Evolutionary conservation across 2,329 filamentous ascomycete genomes (phyloP).

Genomic region (Cladophialophora psammophila): DNA sequence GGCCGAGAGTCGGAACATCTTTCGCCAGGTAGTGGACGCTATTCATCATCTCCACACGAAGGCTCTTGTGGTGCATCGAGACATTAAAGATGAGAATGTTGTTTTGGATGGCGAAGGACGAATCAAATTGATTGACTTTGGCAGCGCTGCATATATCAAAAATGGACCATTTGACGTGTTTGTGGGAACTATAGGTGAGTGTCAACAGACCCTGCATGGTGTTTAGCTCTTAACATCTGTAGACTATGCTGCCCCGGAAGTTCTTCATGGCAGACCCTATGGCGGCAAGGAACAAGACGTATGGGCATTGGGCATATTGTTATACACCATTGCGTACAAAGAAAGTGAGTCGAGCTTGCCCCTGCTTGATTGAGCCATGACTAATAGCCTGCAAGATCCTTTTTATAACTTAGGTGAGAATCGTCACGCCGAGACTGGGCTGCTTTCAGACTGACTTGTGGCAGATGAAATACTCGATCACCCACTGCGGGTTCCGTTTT

Average conservation of each 20-base stretch:
- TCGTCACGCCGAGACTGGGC: background rate
- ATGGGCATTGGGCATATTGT: slow-evolving; percentile 93
- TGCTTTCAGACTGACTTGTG: slow-evolving; percentile 57
- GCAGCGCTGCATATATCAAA: slow-evolving; percentile 97
- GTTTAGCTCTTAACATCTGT: slow-evolving; percentile 14
- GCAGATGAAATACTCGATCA: slow-evolving; percentile 94
- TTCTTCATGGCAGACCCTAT: slow-evolving; percentile 89
- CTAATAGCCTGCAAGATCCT: slow-evolving; percentile 27
- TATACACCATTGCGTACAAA: slow-evolving; percentile 99
- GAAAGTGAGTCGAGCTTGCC: slow-evolving; percentile 76
- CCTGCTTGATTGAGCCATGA: background rate
- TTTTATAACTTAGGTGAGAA: slow-evolving; percentile 36
- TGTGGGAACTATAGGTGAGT: slow-evolving; percentile 93
- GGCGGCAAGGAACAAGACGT: slow-evolving; percentile 97
- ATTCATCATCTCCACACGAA: slow-evolving; percentile 90
- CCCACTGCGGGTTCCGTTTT: slow-evolving; percentile 83
- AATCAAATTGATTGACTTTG: slow-evolving; percentile 98
- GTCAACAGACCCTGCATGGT: background rate
- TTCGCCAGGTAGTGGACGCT: slow-evolving; percentile 88
- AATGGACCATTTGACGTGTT: slow-evolving; percentile 98
- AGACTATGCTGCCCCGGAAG: slow-evolving; percentile 99
- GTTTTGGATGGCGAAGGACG: slow-evolving; percentile 93
- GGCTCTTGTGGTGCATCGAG: slow-evolving; percentile 90
- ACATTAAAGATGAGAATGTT: slow-evolving; percentile 99
- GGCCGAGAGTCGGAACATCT: slow-evolving; percentile 90